These are phyloP conservation scores for Ogataea pilisensis DNA, from an alignment of 805 yeast genomes.

Conservation along the genomic window DNA sequence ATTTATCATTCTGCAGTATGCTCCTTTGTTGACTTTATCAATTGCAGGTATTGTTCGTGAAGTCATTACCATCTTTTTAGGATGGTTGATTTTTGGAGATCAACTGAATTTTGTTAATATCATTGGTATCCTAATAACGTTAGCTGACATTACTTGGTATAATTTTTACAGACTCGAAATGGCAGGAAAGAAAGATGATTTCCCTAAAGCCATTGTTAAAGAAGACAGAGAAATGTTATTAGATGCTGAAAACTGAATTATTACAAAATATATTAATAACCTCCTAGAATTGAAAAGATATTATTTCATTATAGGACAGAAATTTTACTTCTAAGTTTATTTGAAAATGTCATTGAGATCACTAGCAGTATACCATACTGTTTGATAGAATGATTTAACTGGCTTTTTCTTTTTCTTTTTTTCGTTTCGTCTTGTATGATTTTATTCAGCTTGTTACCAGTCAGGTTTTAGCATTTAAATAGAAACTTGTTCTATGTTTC, in stretches of 20 bases:
- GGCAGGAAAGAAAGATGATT: conserved; percentile 8
- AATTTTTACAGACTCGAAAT: conserved; percentile 52
- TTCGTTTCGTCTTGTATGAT: too few relatives aligned
- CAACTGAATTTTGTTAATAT: conserved; percentile 58
- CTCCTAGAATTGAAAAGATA: too few relatives aligned
- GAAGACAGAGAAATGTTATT: conserved; percentile 18
- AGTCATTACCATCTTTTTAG: conserved; percentile 65
- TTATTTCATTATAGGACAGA: too few relatives aligned
- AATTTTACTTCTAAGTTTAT: too few relatives aligned
- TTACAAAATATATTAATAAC: conserved; percentile 9
- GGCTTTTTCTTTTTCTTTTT: too few relatives aligned
- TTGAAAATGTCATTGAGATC: too few relatives aligned
- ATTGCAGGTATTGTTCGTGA: conserved; percentile 93
- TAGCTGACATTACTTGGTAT: conserved; percentile 73
- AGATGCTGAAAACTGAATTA: conserved; percentile 13
- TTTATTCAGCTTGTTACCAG: too few relatives aligned
- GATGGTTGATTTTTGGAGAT: conserved; percentile 71
- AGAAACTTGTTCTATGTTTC: too few relatives aligned
- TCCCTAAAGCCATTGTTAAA: conserved; percentile 1
- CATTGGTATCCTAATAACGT: conserved; percentile 64
- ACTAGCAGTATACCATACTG: too few relatives aligned
- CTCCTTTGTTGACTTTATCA: conserved; percentile 78
- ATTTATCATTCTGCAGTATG: conserved; percentile 69
- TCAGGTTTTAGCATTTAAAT: too few relatives aligned
- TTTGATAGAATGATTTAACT: too few relatives aligned